These are phyloP conservation scores for Sarcodon sp. DNA, from an alignment of 768 basidiomycete species.

Conservation along the genomic window DNA sequence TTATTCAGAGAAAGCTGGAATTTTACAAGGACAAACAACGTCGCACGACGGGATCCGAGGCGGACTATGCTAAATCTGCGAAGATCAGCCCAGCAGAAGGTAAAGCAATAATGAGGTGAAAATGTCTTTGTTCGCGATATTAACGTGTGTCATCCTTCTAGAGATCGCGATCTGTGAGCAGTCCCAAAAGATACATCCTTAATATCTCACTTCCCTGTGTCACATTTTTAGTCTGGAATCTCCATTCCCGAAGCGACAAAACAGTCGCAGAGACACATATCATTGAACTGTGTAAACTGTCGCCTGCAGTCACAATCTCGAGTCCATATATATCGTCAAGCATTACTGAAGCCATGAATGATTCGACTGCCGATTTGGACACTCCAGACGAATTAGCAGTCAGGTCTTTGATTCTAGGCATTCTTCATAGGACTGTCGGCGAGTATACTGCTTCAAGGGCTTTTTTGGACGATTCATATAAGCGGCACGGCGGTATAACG, in stretches of 20 bases:
- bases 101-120: conserved; percentile 12
- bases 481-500: conserved; percentile 24
- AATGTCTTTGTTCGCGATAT: background rate
- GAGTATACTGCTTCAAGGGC: conserved; percentile 29
- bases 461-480: conserved; percentile 39
- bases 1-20: conserved; percentile 63
- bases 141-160: conserved; percentile 12
- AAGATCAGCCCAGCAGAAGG: conserved; percentile 64
- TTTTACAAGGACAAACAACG: conserved; percentile 65
- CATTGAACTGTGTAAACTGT: conserved; percentile 32
- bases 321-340: conserved; percentile 14
- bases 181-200: background rate
- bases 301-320: conserved; percentile 28
- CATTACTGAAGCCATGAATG: background rate
- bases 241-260: conserved; percentile 44
- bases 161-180: conserved; percentile 60
- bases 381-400: conserved; percentile 61
- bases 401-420: conserved; percentile 56
- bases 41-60: conserved; percentile 37
- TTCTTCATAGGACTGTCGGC: conserved; percentile 45
- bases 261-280: conserved; percentile 48
- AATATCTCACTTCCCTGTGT: conserved; percentile 2
- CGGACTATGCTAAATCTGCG: conserved; percentile 37
- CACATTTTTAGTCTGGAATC: conserved; percentile 57
- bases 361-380: conserved; percentile 31